Base-by-base conservation (phyloP, 2,329 filamentous ascomycete species). In the Erysiphe pulchra region DNA sequence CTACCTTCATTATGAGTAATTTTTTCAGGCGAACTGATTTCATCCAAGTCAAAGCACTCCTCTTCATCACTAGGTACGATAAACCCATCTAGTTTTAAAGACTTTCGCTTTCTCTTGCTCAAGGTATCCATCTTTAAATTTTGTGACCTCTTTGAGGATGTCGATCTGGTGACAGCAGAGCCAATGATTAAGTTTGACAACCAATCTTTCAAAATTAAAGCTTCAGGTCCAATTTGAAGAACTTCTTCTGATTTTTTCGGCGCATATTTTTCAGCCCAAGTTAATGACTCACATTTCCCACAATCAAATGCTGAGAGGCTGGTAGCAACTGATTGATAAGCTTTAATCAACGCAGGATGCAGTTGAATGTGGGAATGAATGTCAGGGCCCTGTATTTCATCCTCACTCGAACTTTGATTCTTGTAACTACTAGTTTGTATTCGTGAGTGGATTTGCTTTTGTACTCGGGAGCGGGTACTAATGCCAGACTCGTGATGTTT, bases 211-310 rank as follows among this genome's bases (percentile, higher is more conserved):
- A 98, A 62, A 9, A 87, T 63, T 1, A 66, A 56, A 1, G 75
- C 74, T 58, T 94, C 83, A 40, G 65, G 70, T 2, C 80, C 78
- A 14, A 65, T 59, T 55, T 94, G 86, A 11, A 98, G 65, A 1
- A 95, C 76, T 47, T 87, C 75, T 4, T 65, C 64, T 2, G 83
- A 75, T 33, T 62, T 65, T 24, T 60, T 62, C 0, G 90, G 90
- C 0, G 80, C 73, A 61, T 95, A 93, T 55, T 95, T 94, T 37
- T 87, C 77, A 1, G 68, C 60, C 90, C 90, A 98, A 9, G 73
- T 62, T 28, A 69, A 62, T 1, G 65, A 66, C 56, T 95, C 87
- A 53, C 80, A 92, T 44, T 69, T 70, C 9, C 77, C 80, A 50
- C 64, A 70, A 57, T 98, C 90, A 55, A 86, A 94, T 0, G 86